phyloP scores from a whole-genome alignment of 75 land plant genomes.

The Ceratopteris richardii region DNA sequence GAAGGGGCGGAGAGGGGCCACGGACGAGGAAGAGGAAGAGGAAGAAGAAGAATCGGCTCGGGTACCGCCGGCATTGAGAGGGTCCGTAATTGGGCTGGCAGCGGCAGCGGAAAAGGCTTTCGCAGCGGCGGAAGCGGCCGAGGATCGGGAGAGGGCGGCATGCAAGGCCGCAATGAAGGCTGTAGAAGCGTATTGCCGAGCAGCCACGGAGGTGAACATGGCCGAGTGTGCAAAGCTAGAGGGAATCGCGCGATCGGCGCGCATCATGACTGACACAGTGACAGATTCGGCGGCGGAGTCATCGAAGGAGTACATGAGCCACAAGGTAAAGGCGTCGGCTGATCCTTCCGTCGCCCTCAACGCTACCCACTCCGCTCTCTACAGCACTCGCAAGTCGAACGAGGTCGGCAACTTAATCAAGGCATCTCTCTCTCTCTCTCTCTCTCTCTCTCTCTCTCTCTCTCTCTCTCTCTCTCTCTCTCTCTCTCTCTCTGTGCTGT shows the following conservation, averaged over 20 bases:
- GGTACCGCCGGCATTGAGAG: too few species aligned
- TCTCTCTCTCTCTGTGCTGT: background rate
- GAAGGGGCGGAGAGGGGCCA: too few species aligned
- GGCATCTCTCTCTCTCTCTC: background rate
- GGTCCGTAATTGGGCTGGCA: too few species aligned
- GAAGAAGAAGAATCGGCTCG: too few species aligned
- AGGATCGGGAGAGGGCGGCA: too few species aligned
- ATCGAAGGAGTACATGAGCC: conserved; percentile 6
- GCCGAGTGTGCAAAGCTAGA: background rate
- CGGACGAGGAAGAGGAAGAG: too few species aligned
- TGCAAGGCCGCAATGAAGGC: background rate
- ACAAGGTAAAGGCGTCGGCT: background rate
- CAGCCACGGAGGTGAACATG: background rate
- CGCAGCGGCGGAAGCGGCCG: too few species aligned
- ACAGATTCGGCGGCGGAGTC: background rate
- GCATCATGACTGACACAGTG: background rate
- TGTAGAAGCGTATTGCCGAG: background rate
- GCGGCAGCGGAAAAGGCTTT: too few species aligned
- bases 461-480: conserved; percentile 5
- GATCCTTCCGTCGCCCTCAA: conserved; percentile 2
- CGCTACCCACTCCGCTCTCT: conserved; percentile 3
- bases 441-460: background rate
- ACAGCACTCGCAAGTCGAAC: background rate
- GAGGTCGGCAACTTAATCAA: background rate
- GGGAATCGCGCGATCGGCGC: background rate